Evolutionary conservation across 306 rosid genomes (phyloP), one percentile per base, ranked within the genome.

Genomic region (Begonia masoniana): DNA sequence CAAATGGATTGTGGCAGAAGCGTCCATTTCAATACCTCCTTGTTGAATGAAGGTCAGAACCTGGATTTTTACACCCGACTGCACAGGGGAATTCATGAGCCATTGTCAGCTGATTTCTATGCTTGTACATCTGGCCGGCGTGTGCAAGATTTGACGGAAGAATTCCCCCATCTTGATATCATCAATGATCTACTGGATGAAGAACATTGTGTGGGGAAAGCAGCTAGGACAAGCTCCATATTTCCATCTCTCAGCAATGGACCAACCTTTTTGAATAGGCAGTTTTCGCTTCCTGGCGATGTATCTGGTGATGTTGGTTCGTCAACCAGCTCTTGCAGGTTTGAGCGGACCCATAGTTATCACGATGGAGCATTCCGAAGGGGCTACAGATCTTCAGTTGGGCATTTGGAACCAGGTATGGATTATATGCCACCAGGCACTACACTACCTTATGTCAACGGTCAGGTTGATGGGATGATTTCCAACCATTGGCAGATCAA

Each of bases 171-270:
- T 71, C 86, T 92, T 31, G 99, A 92, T 68, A 87, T 92, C 55
- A 92, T 92, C 71, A 92, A 92, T 63, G 99, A 87, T 62, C 79
- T 92, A 59, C 96, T 92, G 19, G 95, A 92, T 35, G 99, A 92
- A 58, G 99, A 81, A 51, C 70, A 83, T 45, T 68, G 78, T 21
- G 74, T 61, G 39, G 87, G 83, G 52, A 68, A 21, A 57, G 61
- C 74, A 0, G 48, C 69, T 10, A 60, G 58, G 56, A 68, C 57
- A 24, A 61, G 67, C 63, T 61, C 86, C 5, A 71, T 51, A 58
- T 85, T 72, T 47, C 62, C 39, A 5, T 31, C 1, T 5, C 39
- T 31, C 0, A 31, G 72, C 54, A 77, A 71, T n/a, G 80, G 96
- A 57, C 74, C 83, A 15, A 81, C 50, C 50, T 49, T 41, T 4